Conservation (phyloP, 371 early-diverging fungal species). For the Synchytrium microbalum region DNA sequence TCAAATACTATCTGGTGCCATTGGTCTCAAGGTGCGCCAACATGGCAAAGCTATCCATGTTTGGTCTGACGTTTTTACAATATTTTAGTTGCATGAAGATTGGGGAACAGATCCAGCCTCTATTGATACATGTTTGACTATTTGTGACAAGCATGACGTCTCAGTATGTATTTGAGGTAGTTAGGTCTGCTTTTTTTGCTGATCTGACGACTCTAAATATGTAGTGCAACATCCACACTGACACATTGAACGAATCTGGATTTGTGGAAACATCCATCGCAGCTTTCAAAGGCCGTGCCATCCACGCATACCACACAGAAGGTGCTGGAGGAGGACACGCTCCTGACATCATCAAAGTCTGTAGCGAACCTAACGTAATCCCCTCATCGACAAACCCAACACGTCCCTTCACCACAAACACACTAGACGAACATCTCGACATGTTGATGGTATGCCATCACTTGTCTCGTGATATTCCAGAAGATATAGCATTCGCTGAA, state of each 20-base stretch:
- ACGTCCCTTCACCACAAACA: constrained; percentile 81
- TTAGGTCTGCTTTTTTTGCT: constrained; percentile 3
- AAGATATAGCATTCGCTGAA: constrained; percentile 93
- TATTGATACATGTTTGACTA: constrained; percentile 75
- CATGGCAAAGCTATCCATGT: constrained; percentile 2
- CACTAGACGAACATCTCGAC: constrained; percentile 92
- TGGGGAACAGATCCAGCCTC: constrained; percentile 91
- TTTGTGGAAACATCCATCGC: constrained; percentile 83
- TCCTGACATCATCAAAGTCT: constrained; percentile 64
- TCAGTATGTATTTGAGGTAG: constrained; percentile 39
- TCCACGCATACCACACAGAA: constrained; percentile 91
- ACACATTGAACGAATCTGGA: constrained; percentile 87
- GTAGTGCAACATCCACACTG: constrained; percentile 85
- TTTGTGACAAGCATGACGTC: constrained; percentile 83
- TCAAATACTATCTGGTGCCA: constrained; percentile 77
- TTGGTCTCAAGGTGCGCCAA: constrained; percentile 63
- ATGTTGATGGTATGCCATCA: constrained; percentile 98
- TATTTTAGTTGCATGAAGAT: constrained; percentile 69
- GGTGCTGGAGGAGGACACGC: constrained; percentile 96
- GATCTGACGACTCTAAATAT: neutral
- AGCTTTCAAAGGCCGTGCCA: constrained; percentile 81
- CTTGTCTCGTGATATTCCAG: constrained; percentile 79
- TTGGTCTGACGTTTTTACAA: neutral
- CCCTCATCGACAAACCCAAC: constrained; percentile 92
- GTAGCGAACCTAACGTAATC: constrained; percentile 72